Evolutionary conservation across 495 filamentous ascomycete genomes (phyloP).

Genomic region (Pyrenula aspistea): DNA sequence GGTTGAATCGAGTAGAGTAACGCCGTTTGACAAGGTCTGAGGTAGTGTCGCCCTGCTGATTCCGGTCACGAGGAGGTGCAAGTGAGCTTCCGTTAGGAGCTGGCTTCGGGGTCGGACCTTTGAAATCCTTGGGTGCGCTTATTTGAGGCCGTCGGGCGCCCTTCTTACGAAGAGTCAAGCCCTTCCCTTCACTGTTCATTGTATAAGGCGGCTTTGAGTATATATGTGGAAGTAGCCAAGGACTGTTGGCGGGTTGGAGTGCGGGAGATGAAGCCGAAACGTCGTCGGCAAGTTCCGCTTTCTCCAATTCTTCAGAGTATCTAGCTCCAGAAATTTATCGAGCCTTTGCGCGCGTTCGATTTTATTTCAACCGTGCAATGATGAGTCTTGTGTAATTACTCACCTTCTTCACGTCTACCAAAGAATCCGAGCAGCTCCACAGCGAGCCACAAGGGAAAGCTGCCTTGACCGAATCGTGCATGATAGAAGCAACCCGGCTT

Average conservation of each 20-base stretch:
- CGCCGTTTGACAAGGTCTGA: constrained; percentile 88
- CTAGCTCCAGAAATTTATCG: neutral
- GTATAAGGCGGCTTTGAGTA: too few relatives aligned
- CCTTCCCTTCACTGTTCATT: constrained; percentile 37
- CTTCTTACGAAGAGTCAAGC: constrained; percentile 82
- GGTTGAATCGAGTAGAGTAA: constrained; percentile 85
- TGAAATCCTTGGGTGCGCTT: constrained; percentile 75
- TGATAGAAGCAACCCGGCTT: too few relatives aligned
- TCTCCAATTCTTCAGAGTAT: neutral
- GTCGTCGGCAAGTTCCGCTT: neutral
- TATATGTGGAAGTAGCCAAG: neutral
- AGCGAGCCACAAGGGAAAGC: too few relatives aligned
- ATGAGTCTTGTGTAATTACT: too few relatives aligned
- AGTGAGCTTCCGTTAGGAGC: constrained; percentile 18
- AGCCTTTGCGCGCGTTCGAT: too few relatives aligned
- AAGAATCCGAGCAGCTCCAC: too few relatives aligned
- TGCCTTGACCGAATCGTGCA: too few relatives aligned
- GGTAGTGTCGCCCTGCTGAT: constrained; percentile 41
- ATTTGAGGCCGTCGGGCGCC: constrained; percentile 65
- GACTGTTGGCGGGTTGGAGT: neutral
- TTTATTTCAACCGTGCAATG: too few relatives aligned
- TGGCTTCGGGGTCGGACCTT: constrained; percentile 38
- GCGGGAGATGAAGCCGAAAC: constrained; percentile 1
- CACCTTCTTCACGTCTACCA: too few relatives aligned
- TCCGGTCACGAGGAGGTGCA: constrained; percentile 20